Conservation (phyloP, 2,329 filamentous ascomycete genomes). For the Diplodia mutila region DNA sequence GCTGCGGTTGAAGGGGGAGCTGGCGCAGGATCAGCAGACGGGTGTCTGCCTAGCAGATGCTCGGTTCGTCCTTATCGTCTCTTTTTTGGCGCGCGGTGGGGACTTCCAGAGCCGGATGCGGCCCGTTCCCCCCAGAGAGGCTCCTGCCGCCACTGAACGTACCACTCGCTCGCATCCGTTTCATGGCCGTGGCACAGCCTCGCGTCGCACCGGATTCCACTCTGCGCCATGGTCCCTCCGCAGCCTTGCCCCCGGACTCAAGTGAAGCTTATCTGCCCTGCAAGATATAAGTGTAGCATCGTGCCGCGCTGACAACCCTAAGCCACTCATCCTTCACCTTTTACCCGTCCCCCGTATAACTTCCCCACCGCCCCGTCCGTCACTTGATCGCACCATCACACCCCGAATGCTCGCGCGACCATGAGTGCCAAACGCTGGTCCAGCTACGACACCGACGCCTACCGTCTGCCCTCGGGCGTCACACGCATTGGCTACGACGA, state of each 20-base stretch:
- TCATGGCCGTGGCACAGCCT: slow-evolving; percentile 16
- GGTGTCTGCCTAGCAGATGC: neutral
- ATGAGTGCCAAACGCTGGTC: slow-evolving; percentile 24
- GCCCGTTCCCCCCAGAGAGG: neutral
- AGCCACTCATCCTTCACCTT: slow-evolving; percentile 18
- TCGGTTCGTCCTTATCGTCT: neutral
- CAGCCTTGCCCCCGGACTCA: neutral
- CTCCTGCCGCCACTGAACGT: neutral
- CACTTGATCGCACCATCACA: neutral
- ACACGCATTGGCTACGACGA: slow-evolving; percentile 60
- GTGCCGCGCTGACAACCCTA: neutral
- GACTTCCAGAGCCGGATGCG: slow-evolving; percentile 3
- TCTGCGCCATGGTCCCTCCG: neutral
- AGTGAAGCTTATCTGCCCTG: slow-evolving; percentile 3
- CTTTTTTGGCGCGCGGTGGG: neutral
- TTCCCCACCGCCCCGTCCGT: neutral
- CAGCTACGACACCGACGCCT: slow-evolving; percentile 44
- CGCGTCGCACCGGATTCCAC: slow-evolving; percentile 18
- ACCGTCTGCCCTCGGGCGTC: slow-evolving; percentile 61
- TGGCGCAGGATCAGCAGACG: neutral
- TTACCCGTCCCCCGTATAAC: slow-evolving; percentile 5
- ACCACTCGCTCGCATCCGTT: neutral
- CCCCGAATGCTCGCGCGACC: neutral
- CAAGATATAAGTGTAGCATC: neutral
- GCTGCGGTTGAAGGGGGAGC: neutral